Conservation (phyloP, 371 early-diverging fungal species). For the Apophysomyces ossiformis region DNA sequence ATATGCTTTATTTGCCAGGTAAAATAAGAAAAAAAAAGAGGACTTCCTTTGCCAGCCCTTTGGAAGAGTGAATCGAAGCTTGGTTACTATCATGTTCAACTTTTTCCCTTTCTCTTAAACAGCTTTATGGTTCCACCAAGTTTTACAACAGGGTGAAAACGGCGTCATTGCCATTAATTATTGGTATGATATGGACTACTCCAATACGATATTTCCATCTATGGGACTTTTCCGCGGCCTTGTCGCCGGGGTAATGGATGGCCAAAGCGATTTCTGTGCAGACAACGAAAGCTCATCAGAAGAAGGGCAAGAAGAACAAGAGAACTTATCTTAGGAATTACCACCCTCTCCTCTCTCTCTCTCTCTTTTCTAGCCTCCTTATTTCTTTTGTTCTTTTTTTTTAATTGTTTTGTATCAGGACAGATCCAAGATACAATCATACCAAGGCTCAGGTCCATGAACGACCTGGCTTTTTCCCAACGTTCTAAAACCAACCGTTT, state of each 20-base stretch:
- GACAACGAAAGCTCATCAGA: neutral
- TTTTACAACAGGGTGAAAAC: conserved; percentile 63
- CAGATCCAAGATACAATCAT: conserved; percentile 42
- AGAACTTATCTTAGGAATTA: neutral
- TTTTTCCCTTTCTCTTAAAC: neutral
- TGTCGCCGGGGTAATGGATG: conserved; percentile 27
- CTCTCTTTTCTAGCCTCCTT: no score
- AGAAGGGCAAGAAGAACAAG: conserved; percentile 13
- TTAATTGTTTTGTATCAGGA: neutral
- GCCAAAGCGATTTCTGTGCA: neutral
- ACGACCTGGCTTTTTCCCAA: conserved; percentile 62
- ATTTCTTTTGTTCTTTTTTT: no score
- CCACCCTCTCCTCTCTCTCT: no score
- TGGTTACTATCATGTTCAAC: no score
- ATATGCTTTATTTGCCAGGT: conserved; percentile 78
- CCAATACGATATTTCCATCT: conserved; percentile 39
- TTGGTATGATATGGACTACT: conserved; percentile 81
- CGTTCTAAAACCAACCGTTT: conserved; percentile 61
- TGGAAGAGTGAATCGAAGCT: no score
- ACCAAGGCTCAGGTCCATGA: conserved; percentile 73
- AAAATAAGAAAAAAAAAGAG: neutral
- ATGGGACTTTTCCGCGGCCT: conserved; percentile 40
- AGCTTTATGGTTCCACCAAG: conserved; percentile 82
- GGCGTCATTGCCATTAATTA: conserved; percentile 83
- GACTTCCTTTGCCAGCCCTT: no score